A percentile compares a stretch with the other conserved stretches of the same genome.
These are phyloP conservation scores for Penicillium fimorum DNA, from an alignment of 495 filamentous ascomycete genomes.

Conservation along the genomic window DNA sequence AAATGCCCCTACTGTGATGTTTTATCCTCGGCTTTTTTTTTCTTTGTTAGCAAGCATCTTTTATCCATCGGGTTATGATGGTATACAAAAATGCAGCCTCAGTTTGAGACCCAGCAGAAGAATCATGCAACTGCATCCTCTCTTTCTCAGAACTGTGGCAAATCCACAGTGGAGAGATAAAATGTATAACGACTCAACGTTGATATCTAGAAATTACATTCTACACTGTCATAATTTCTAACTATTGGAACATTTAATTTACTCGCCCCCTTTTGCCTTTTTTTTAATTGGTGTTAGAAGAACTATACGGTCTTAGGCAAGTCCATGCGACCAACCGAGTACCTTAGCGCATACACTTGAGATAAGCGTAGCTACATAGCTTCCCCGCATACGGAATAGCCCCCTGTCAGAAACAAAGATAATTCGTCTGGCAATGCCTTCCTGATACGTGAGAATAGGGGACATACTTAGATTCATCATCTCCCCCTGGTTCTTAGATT, in stretches of 20 bases:
- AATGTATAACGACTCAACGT: neutral
- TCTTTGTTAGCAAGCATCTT: too few species aligned
- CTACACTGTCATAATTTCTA: neutral
- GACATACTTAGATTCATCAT: conserved; percentile 4
- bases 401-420: neutral
- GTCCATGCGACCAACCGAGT: conserved; percentile 22
- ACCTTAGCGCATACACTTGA: neutral
- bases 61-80: too few species aligned
- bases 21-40: too few species aligned
- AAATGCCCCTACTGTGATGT: too few species aligned
- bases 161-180: neutral
- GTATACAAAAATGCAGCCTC: too few species aligned
- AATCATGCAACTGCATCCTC: too few species aligned
- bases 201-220: neutral
- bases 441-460: neutral
- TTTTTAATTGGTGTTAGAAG: neutral
- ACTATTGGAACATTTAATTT: neutral
- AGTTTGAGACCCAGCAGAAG: too few species aligned
- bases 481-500: neutral
- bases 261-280: neutral
- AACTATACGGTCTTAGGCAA: conserved; percentile 15
- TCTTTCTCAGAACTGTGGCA: too few species aligned
- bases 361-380: conserved; percentile 1
- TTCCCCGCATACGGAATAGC: conserved; percentile 4
- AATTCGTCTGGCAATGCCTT: conserved; percentile 13